Conservation (phyloP, 176 grass and related monocot genomes). For the Musa itinerans region DNA sequence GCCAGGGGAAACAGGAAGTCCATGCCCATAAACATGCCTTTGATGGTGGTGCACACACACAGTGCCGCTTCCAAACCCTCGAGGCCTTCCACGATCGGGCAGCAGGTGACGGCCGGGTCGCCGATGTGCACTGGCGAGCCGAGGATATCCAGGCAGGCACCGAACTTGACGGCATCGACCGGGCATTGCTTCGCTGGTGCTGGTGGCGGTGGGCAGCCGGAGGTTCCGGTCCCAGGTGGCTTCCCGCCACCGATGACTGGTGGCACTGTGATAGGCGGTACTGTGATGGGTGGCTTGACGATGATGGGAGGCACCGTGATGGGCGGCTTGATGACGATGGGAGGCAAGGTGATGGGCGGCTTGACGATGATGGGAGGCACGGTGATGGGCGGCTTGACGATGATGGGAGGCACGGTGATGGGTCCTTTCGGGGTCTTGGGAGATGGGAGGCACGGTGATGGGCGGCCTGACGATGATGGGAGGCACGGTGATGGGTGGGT, state of each 20-base stretch:
- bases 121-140: constrained; percentile 45
- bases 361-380: not conserved
- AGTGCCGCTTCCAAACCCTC: constrained; percentile 33
- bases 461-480: not conserved
- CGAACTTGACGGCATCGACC: constrained; percentile 53
- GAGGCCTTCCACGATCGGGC: constrained; percentile 34
- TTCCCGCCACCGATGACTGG: not conserved
- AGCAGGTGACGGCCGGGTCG: constrained; percentile 47
- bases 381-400: not conserved
- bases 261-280: not conserved
- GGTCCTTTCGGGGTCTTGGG: no score
- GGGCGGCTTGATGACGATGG: not conserved
- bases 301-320: not conserved
- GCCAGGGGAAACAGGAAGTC: constrained; percentile 41
- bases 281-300: not conserved
- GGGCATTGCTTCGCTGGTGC: constrained; percentile 28
- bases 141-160: constrained; percentile 41
- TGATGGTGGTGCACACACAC: constrained; percentile 68
- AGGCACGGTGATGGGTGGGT: not conserved
- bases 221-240: constrained; percentile 12
- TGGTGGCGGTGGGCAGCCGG: constrained; percentile 36
- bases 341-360: not conserved
- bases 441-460: not conserved
- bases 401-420: not conserved
- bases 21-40: constrained; percentile 50